Percentiles rank a stretch among this genome's conserved stretches.
Evolutionary conservation across 2,329 filamentous ascomycete genomes (phyloP).

Genomic region (Ceratocystis albifundus): DNA sequence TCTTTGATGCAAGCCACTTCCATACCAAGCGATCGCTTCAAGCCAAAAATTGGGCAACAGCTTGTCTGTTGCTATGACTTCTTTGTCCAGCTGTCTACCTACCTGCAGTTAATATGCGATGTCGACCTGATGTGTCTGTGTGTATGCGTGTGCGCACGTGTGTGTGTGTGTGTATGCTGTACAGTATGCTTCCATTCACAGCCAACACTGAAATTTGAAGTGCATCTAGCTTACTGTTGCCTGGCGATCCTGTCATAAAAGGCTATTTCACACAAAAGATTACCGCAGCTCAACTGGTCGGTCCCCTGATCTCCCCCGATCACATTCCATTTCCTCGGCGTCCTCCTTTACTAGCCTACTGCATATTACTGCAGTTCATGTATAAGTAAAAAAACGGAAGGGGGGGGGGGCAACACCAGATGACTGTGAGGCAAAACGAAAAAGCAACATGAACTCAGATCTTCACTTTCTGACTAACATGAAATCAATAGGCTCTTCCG

Average conservation of each 20-base stretch:
- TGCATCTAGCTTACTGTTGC: neutral
- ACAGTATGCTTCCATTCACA: neutral
- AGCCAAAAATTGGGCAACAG: neutral
- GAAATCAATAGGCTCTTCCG: neutral
- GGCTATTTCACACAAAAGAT: neutral
- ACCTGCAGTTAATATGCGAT: neutral
- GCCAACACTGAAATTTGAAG: neutral
- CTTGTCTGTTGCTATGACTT: neutral
- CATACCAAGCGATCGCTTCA: neutral
- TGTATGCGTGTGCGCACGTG: neutral
- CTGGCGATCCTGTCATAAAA: constrained; percentile 10
- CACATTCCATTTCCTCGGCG: neutral
- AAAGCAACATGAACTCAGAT: neutral
- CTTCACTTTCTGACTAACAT: neutral
- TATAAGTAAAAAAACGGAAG: neutral
- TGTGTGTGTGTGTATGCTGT: neutral
- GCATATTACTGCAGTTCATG: neutral
- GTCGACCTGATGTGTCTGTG: neutral
- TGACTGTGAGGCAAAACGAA: neutral
- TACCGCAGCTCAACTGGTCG: neutral
- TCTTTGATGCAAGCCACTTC: neutral
- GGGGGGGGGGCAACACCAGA: neutral
- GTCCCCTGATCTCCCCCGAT: neutral
- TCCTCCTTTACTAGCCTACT: neutral
- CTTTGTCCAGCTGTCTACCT: neutral